These are phyloP conservation scores for Penicillium sp. DNA, from an alignment of 2,329 filamentous ascomycete genomes.

Conservation along the genomic window DNA sequence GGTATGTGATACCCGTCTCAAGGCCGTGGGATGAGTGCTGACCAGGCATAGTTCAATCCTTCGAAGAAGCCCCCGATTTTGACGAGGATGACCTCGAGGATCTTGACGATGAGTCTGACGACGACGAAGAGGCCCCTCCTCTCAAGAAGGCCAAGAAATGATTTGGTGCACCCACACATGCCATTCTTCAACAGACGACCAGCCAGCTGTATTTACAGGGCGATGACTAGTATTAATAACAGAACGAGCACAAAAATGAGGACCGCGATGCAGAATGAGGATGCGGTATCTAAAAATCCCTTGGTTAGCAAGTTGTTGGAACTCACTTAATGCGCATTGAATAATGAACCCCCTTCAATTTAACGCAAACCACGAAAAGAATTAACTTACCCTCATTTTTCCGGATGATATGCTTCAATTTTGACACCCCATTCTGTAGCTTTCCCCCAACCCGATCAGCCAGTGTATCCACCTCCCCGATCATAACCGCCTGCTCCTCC, in stretches of 20 bases:
- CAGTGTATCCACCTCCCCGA: constrained; percentile 81
- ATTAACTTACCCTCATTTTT: constrained; percentile 80
- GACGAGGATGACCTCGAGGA: constrained; percentile 67
- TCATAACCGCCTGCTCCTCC: constrained; percentile 89
- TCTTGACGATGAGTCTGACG: constrained; percentile 39
- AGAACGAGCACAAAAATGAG: constrained; percentile 89
- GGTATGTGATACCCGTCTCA: constrained; percentile 62
- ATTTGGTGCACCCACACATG: constrained; percentile 21
- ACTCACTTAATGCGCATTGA: constrained; percentile 3
- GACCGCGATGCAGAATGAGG: constrained; percentile 87
- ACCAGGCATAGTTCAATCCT: constrained; percentile 65
- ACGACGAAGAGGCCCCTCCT: constrained; percentile 57
- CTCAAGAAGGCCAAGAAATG: constrained; percentile 48
- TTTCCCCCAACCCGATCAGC: constrained; percentile 87
- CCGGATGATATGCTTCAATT: constrained; percentile 81
- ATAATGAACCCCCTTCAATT: constrained; percentile 14
- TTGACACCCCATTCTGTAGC: constrained; percentile 83
- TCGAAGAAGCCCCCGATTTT: constrained; percentile 68
- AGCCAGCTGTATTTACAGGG: constrained; percentile 44
- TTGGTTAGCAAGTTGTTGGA: constrained; percentile 26
- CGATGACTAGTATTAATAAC: constrained; percentile 76
- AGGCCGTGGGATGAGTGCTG: constrained; percentile 34
- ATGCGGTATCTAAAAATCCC: constrained; percentile 63
- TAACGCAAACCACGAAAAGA: constrained; percentile 1
- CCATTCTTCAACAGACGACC: constrained; percentile 2